A percentile compares a stretch with the other conserved stretches of the same genome.
phyloP scores from a whole-genome alignment of 441 rosid species.

The Brassica balearica region DNA sequence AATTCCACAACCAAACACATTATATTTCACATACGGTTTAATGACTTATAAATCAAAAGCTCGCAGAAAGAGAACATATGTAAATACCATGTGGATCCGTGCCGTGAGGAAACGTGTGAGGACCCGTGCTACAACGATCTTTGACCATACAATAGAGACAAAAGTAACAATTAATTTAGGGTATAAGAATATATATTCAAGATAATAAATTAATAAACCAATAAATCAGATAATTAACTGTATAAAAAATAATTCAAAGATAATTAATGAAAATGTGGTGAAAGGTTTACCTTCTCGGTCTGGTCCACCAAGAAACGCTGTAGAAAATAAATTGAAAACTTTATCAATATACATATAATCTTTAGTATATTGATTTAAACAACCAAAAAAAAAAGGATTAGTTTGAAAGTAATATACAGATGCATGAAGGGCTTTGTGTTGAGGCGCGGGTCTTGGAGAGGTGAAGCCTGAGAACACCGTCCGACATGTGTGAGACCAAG shows the following conservation, averaged over 20 bases:
- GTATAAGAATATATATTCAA: not conserved
- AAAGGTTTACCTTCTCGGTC: not conserved
- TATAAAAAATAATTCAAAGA: not conserved
- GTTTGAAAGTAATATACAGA: constrained; percentile 9
- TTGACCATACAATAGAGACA: not conserved
- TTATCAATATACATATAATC: not conserved
- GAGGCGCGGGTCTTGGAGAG: constrained; percentile 19
- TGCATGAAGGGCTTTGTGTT: constrained; percentile 7
- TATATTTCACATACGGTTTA: not conserved
- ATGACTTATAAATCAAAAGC: not conserved
- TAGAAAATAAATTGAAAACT: not conserved
- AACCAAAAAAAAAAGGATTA: not conserved
- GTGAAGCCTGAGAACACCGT: constrained; percentile 38
- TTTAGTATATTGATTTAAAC: not conserved
- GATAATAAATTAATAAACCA: not conserved
- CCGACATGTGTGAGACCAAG: constrained; percentile 10
- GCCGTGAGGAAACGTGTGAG: constrained; percentile 10
- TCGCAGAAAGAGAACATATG: not conserved
- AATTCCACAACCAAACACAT: not conserved
- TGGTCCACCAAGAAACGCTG: constrained; percentile 23
- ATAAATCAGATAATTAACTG: not conserved
- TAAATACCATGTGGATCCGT: constrained; percentile 34
- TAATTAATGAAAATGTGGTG: not conserved
- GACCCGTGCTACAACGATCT: constrained; percentile 11
- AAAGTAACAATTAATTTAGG: not conserved